These are phyloP conservation scores for Pyrus hybrid DNA, from an alignment of 331 rosid species.

Conservation along the genomic window DNA sequence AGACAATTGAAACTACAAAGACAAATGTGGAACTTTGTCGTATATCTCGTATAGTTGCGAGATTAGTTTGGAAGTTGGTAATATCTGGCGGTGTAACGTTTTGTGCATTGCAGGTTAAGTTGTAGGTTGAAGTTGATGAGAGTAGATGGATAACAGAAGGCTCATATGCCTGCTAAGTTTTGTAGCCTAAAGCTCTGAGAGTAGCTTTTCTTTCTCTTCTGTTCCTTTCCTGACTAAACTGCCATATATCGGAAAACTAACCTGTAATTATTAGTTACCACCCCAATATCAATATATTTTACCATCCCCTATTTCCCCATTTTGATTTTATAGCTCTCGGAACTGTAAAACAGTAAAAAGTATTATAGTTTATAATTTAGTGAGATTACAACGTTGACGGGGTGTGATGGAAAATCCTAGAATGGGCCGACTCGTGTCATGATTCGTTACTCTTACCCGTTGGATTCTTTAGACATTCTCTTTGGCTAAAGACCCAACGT, in stretches of 20 bases:
- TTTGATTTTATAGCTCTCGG: background rate
- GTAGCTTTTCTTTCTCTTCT: constrained; percentile 15
- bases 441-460: background rate
- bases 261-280: constrained; percentile 33
- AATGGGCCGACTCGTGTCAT: background rate
- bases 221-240: constrained; percentile 13
- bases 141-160: constrained; percentile 8
- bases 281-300: constrained; percentile 6
- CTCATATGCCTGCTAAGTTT: constrained; percentile 44
- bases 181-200: constrained; percentile 42
- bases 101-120: constrained; percentile 52
- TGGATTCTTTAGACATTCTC: background rate
- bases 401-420: background rate
- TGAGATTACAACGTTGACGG: background rate
- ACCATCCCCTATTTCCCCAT: background rate
- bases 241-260: constrained; percentile 34
- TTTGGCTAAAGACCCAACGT: background rate
- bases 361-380: background rate
- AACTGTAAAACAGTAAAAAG: background rate
- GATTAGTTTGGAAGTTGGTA: background rate
- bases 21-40: background rate
- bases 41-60: background rate
- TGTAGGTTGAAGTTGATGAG: constrained; percentile 22
- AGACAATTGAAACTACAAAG: background rate
- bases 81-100: background rate